These are phyloP conservation scores for Phylloporus gajari DNA, from an alignment of 1,284 basidiomycete species.

Conservation along the genomic window DNA sequence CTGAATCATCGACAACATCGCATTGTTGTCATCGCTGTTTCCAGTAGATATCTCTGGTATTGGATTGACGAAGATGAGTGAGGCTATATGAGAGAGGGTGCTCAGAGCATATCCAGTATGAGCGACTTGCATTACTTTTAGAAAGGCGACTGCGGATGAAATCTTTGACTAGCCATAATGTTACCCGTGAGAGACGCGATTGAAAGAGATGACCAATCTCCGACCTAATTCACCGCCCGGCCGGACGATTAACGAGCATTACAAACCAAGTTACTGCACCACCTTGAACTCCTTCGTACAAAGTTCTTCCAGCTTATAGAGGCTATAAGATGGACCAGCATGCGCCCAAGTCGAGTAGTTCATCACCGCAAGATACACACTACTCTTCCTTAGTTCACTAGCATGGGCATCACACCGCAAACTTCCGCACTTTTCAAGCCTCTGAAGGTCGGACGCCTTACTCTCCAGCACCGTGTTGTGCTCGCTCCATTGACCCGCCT, in stretches of 20 bases:
- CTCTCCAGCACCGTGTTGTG: conserved; percentile 45
- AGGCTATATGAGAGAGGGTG: too few species aligned
- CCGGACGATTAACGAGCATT: not conserved
- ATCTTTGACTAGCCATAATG: too few species aligned
- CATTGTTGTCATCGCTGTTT: too few species aligned
- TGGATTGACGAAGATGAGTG: too few species aligned
- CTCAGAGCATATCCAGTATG: too few species aligned
- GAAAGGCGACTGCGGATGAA: too few species aligned
- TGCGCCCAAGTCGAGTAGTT: not conserved
- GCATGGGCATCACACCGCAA: not conserved
- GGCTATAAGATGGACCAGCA: not conserved
- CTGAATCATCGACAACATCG: too few species aligned
- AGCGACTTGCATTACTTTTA: too few species aligned
- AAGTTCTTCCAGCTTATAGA: not conserved
- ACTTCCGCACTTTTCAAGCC: conserved; percentile 22
- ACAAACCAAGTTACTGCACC: not conserved
- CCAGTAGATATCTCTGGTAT: too few species aligned
- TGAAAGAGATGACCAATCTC: not conserved
- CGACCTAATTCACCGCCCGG: not conserved
- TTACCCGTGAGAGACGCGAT: not conserved
- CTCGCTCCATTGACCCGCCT: conserved; percentile 49
- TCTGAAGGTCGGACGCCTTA: conserved; percentile 42
- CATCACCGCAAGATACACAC: not conserved
- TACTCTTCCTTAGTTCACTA: not conserved
- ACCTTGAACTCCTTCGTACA: not conserved